Base-by-base conservation (phyloP, 768 basidiomycete genomes). In the Lentinula guzmanii region DNA sequence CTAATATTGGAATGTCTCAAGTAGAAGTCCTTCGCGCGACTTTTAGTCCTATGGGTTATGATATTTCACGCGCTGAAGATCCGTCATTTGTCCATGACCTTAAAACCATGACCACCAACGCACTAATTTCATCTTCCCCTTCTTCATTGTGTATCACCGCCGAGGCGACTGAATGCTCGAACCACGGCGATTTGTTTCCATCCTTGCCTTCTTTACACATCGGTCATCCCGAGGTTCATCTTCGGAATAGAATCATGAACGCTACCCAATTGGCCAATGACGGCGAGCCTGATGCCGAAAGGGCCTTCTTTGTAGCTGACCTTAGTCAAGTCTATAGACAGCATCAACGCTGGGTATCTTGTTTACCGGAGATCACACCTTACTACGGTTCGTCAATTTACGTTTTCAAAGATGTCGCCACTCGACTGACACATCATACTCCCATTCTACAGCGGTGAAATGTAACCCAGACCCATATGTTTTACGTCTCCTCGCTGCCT, bases 271-370 rank as follows among this genome's bases (percentile, higher is more conserved):
- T 80, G 41, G 75, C 79, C 28, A 79, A 79, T 34, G 79, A 77
- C 24, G 77, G 83, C 61, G 81, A 82, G 63, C 80, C 80, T 21
- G 87, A 93, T 68, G 90, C 94, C 11, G 97, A 98, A 76, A 87
- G 87, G 61, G 97, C 97, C 7, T 98, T 98, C 74, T 98, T 98
- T 68, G 95, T 97, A 10, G 94, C 91, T 10, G 97, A 99, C 73
- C 86, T 99, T 46, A 85, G 88, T 66, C 83, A 89, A 65, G 90
- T 98, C 4, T 97, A 91, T 72, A 77, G 76, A 58, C 94, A 96
- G 70, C 90, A 93, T 68, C 78, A 86, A 67, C 82, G 92, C 57
- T 99, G 96, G 96, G 78, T 79, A 61, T 71, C 76, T 16, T 82
- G 81, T 65, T 82, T 99, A 18, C 89, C 92, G 3, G 84, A 90